Evolutionary conservation across 768 basidiomycete species (phyloP).

Genomic region (Lepiota venenata): DNA sequence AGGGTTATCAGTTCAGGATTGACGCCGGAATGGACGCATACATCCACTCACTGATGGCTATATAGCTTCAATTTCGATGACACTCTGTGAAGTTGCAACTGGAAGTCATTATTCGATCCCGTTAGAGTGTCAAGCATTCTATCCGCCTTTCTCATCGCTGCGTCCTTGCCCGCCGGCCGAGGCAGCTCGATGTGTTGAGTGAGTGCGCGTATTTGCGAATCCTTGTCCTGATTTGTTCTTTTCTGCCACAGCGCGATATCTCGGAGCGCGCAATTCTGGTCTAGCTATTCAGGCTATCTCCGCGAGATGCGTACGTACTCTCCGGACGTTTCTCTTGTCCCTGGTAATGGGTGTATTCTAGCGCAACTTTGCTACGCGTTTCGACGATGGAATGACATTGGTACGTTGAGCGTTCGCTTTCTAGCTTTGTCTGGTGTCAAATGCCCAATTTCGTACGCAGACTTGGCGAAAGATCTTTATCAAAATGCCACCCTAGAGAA

Average conservation of each 20-base stretch:
- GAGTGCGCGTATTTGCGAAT: background rate
- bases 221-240: background rate
- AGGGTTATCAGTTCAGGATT: slow-evolving; percentile 48
- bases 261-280: slow-evolving; percentile 81
- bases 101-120: slow-evolving; percentile 66
- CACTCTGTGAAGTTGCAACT: slow-evolving; percentile 75
- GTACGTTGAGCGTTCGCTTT: slow-evolving; percentile 29
- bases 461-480: slow-evolving; percentile 39
- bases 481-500: slow-evolving; percentile 62
- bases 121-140: slow-evolving; percentile 54
- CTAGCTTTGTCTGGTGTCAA: slow-evolving; percentile 4
- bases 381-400: slow-evolving; percentile 71
- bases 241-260: slow-evolving; percentile 56
- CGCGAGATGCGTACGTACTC: slow-evolving; percentile 68
- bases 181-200: slow-evolving; percentile 35
- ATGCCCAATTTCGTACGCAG: background rate
- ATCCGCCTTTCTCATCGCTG: slow-evolving; percentile 13
- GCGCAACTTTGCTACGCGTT: slow-evolving; percentile 78
- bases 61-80: slow-evolving; percentile 72
- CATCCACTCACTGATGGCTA: background rate
- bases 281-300: slow-evolving; percentile 81
- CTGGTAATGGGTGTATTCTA: slow-evolving; percentile 20
- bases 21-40: background rate
- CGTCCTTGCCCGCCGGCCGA: slow-evolving; percentile 24
- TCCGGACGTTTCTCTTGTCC: slow-evolving; percentile 9